phyloP scores from a whole-genome alignment of 2,329 filamentous ascomycete species.

The Arachnomyces sp. region DNA sequence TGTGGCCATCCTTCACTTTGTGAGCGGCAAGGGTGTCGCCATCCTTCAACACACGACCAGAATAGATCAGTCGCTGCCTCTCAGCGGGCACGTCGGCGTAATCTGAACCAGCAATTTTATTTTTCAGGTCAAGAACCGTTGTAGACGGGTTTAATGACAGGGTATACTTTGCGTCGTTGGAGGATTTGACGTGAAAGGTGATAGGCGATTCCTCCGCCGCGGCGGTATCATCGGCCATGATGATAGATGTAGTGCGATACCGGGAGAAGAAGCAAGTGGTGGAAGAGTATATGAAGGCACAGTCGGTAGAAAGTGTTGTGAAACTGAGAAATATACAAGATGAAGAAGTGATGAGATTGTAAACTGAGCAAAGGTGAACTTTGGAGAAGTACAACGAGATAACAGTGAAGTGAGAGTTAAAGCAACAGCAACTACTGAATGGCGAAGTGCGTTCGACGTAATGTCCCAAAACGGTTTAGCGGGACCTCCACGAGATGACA shows the following conservation, averaged over 20 bases:
- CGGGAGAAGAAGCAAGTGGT: conserved; percentile 3
- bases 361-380: neutral
- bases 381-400: too few species aligned
- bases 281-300: conserved; percentile 2
- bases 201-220: conserved; percentile 62
- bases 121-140: conserved; percentile 79
- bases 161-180: conserved; percentile 75
- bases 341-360: conserved; percentile 1
- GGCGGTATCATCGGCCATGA: conserved; percentile 35
- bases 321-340: neutral
- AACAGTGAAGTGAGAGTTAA: too few species aligned
- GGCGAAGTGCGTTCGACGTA: too few species aligned
- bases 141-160: conserved; percentile 72
- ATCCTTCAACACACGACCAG: conserved; percentile 93
- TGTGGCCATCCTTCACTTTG: conserved; percentile 95
- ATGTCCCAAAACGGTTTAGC: too few species aligned
- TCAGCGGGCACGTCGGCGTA: conserved; percentile 82
- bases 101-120: conserved; percentile 71
- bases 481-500: too few species aligned
- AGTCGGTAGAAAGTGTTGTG: conserved; percentile 1
- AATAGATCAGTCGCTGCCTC: conserved; percentile 93
- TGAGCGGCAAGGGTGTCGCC: conserved; percentile 74
- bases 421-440: too few species aligned
- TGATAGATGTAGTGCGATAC: conserved; percentile 8
- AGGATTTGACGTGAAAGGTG: conserved; percentile 97